Conservation (phyloP, 1,284 basidiomycete species). For the Rhodotorula sp. region DNA sequence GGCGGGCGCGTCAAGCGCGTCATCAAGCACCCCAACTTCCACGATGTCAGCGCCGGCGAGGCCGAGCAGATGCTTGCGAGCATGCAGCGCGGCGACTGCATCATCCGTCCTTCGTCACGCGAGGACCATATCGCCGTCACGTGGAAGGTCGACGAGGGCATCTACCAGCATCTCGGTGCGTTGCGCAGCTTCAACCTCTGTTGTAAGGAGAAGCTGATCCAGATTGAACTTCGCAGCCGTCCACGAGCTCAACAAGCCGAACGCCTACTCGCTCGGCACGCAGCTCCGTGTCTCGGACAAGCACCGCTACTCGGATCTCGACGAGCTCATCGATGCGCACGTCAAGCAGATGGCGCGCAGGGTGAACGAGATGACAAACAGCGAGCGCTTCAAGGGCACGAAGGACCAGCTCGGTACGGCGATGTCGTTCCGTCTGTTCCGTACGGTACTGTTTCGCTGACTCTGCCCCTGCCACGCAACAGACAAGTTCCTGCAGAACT, state of each 20-base stretch:
- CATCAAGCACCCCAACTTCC: slow-evolving; percentile 98
- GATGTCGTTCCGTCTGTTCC: too few species aligned
- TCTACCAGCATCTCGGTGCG: slow-evolving; percentile 94
- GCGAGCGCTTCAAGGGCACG: slow-evolving; percentile 92
- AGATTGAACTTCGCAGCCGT: slow-evolving; percentile 66
- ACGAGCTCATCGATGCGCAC: slow-evolving; percentile 97
- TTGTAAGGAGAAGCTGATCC: slow-evolving; percentile 9
- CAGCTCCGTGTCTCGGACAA: slow-evolving; percentile 53
- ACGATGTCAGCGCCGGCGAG: slow-evolving; percentile 87
- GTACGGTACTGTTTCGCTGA: too few species aligned
- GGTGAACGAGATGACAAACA: slow-evolving; percentile 91
- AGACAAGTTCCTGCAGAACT: slow-evolving; percentile 89
- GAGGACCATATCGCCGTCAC: slow-evolving; percentile 93
- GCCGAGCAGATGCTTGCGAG: slow-evolving; percentile 88
- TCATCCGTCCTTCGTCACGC: slow-evolving; percentile 94
- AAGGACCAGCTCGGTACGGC: slow-evolving; percentile 88
- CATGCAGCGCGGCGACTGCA: slow-evolving; percentile 89
- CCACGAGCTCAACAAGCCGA: slow-evolving; percentile 72
- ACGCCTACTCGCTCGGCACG: slow-evolving; percentile 55
- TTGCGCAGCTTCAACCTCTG: slow-evolving; percentile 2
- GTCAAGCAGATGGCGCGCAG: slow-evolving; percentile 91
- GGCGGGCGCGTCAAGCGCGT: slow-evolving; percentile 70
- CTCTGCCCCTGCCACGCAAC: slow-evolving; percentile 13
- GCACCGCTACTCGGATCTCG: slow-evolving; percentile 89
- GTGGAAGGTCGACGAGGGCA: slow-evolving; percentile 96